Evolutionary conservation across 2,329 filamentous ascomycete genomes (phyloP), one percentile per base, ranked within the genome.

Genomic region (Pseudogymnoascus sp.): DNA sequence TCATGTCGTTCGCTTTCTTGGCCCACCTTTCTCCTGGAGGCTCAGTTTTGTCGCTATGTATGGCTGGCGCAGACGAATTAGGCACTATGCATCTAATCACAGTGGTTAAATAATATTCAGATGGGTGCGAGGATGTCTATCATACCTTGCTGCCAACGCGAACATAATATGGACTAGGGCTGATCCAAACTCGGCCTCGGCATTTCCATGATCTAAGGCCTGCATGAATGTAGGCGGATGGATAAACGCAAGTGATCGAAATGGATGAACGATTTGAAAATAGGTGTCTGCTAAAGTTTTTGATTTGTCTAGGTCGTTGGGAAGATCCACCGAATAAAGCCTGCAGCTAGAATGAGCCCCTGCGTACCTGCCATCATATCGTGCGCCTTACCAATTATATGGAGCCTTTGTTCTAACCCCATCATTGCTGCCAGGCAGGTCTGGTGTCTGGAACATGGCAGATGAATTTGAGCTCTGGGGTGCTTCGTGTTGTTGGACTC

Each of bases 221-320:
- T 55, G 61, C 61, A 64, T 59, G 61, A 64, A 64, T 18, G 62
- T 62, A 6, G 62, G 62, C 55, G 62, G 62, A 18, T 64, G 62
- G 10, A 64, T 60, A 37, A 64, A 64, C 9, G 48, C 52, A n/a
- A 62, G 36, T 33, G 60, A 64, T 10, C 61, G 45, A 31, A 59
- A 27, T 18, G 48, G 60, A 62, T 62, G 37, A 21, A 59, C 35
- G 5, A 21, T 48, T 9, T 60, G 36, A 48, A 64, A 64, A 55
- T 45, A 64, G 18, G 39, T 12, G 4, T 60, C 29, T 13, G 37
- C 59, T 10, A 40, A 25, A 52, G 35, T 39, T 25, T 21, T 29
- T 21, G 9, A 39, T 33, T 37, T 40, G 59, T 39, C 13, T 39
- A 3, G n/a, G 5, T 39, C 36, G 36, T 18, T 7, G 13, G 36